Evolutionary conservation across 2,329 filamentous ascomycete species (phyloP).

Genomic region (Diaporthe sp.): DNA sequence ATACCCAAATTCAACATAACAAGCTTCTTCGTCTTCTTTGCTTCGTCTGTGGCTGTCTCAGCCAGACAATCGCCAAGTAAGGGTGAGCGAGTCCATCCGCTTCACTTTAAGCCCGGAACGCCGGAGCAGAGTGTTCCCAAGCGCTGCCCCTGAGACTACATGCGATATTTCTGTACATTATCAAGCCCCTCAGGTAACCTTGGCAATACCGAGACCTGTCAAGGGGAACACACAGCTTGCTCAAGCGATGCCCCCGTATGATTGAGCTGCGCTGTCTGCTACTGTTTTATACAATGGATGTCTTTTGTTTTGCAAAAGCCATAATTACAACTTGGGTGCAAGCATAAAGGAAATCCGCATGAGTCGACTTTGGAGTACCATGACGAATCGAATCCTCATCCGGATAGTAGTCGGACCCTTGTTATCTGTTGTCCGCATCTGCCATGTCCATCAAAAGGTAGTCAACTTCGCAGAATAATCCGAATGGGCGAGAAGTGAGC

Average conservation of each 20-base stretch:
- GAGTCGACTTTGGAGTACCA: not conserved
- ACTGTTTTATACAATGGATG: not conserved
- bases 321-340: not conserved
- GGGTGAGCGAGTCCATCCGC: too few relatives aligned
- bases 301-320: not conserved
- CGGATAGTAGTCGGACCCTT: too few relatives aligned
- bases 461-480: not conserved
- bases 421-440: not conserved
- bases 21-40: not conserved
- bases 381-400: too few relatives aligned
- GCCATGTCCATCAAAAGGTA: not conserved
- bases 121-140: not conserved
- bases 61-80: not conserved
- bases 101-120: not conserved
- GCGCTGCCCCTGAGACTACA: too few relatives aligned
- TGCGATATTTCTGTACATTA: not conserved
- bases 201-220: too few relatives aligned
- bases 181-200: not conserved
- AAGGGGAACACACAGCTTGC: not conserved
- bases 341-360: not conserved
- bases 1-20: constrained; percentile 17
- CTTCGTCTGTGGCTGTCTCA: not conserved
- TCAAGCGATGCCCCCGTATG: not conserved
- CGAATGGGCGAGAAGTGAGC: not conserved
- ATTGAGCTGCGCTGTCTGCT: not conserved